Conservation (phyloP, 2,329 filamentous ascomycete species). For the Didymella arachidicola region DNA sequence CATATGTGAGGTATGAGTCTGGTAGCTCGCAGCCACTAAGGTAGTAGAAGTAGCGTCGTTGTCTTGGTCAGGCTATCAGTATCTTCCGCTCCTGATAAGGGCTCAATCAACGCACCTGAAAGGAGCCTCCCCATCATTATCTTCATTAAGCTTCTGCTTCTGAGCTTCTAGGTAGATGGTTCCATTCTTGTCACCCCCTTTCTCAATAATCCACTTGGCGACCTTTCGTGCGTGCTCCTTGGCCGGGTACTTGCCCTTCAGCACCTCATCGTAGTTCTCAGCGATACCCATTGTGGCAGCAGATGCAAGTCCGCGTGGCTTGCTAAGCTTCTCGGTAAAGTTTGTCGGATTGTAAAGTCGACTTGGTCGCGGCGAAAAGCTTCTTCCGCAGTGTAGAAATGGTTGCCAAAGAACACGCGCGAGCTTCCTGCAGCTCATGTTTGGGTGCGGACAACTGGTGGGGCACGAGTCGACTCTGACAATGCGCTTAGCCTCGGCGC, state of each 20-base stretch:
- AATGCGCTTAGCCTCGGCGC: conserved; percentile 18
- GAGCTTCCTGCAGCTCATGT: conserved; percentile 30
- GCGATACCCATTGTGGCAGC: conserved; percentile 39
- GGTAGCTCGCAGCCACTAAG: conserved; percentile 83
- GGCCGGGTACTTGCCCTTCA: conserved; percentile 74
- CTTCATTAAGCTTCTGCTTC: conserved; percentile 81
- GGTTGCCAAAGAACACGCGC: conserved; percentile 25
- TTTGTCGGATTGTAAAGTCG: conserved; percentile 7
- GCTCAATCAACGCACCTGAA: conserved; percentile 68
- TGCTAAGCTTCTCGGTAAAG: conserved; percentile 13
- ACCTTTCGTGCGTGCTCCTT: conserved; percentile 87
- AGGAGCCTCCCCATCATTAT: conserved; percentile 82
- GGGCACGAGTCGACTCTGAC: conserved; percentile 31
- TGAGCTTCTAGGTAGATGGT: conserved; percentile 89
- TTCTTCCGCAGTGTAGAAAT: conserved; percentile 18
- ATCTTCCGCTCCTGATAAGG: neutral
- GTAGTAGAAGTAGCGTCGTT: conserved; percentile 95
- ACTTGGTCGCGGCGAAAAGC: conserved; percentile 12
- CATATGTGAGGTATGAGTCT: conserved; percentile 82
- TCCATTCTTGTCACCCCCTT: conserved; percentile 70
- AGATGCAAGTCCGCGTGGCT: conserved; percentile 16
- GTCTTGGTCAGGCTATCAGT: conserved; percentile 59
- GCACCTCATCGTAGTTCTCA: conserved; percentile 50
- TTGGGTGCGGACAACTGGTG: conserved; percentile 29
- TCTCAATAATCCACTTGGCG: conserved; percentile 74